phyloP scores from a whole-genome alignment of 768 basidiomycete species.

The Amanita polypyramis region DNA sequence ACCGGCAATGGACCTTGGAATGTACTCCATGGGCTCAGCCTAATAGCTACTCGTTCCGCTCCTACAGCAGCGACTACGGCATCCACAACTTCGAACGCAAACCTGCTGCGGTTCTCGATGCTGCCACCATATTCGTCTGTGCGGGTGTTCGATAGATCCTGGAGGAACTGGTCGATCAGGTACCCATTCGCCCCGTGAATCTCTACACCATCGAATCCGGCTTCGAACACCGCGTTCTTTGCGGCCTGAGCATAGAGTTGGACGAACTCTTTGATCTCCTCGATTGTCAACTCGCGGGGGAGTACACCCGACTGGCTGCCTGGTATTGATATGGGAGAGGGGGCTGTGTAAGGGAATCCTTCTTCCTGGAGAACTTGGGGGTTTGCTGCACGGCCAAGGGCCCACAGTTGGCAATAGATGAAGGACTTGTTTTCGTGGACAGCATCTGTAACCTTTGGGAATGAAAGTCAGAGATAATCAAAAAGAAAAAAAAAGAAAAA shows the following conservation, averaged over 20 bases:
- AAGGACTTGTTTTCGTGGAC: constrained; percentile 16
- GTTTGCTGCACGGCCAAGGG: constrained; percentile 35
- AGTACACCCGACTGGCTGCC: not conserved
- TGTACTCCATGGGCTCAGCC: constrained; percentile 45
- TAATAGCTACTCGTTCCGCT: constrained; percentile 38
- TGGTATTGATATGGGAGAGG: constrained; percentile 19
- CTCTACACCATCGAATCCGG: constrained; percentile 62
- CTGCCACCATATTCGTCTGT: constrained; percentile 63
- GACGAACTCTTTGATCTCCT: constrained; percentile 41
- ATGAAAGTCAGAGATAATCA: not conserved
- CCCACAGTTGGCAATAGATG: constrained; percentile 51
- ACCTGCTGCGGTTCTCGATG: constrained; percentile 47
- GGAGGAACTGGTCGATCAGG: constrained; percentile 52
- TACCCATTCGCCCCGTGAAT: constrained; percentile 37
- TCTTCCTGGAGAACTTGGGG: constrained; percentile 24
- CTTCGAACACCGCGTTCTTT: constrained; percentile 38
- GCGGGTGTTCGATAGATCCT: constrained; percentile 43
- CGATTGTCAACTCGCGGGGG: constrained; percentile 32
- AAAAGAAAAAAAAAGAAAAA: no score
- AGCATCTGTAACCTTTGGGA: not conserved
- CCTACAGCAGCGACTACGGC: constrained; percentile 45
- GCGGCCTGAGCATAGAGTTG: constrained; percentile 44
- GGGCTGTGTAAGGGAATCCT: constrained; percentile 22
- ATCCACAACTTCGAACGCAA: constrained; percentile 43
- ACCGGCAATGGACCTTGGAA: constrained; percentile 29